Evolutionary conservation across 352 stramenopile genomes (phyloP).

Genomic region (Globisporangium takayamanum): DNA sequence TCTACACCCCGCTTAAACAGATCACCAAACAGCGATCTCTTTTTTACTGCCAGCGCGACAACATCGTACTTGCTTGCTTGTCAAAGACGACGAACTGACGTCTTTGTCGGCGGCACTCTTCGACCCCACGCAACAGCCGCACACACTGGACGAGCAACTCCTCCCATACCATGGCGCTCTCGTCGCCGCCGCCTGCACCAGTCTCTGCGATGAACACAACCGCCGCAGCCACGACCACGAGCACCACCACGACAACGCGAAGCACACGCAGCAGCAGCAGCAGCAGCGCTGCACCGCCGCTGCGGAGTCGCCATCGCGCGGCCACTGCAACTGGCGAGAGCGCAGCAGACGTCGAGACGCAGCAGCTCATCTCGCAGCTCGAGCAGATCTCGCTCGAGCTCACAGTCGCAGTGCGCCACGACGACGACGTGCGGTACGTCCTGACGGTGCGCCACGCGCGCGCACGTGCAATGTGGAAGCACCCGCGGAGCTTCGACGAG

Average conservation of each 20-base stretch:
- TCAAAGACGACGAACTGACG: too few relatives aligned
- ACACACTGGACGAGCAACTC: too few relatives aligned
- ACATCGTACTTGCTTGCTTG: too few relatives aligned
- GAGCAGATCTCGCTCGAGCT: constrained; percentile 29
- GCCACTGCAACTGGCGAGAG: background rate
- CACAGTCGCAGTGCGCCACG: constrained; percentile 13
- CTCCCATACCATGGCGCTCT: background rate
- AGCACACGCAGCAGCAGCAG: background rate
- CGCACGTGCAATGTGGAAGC: constrained; percentile 21
- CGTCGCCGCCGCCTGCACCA: background rate
- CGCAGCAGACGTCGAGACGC: constrained; percentile 6
- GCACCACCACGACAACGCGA: background rate
- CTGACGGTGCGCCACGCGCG: constrained; percentile 31
- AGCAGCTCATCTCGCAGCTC: constrained; percentile 18
- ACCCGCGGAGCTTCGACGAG: constrained; percentile 43
- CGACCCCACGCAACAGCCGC: too few relatives aligned
- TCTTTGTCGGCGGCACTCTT: too few relatives aligned
- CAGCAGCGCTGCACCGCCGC: background rate
- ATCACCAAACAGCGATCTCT: too few relatives aligned
- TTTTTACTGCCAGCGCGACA: too few relatives aligned
- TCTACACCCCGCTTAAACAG: too few relatives aligned
- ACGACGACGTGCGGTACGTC: constrained; percentile 41
- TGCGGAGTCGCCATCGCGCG: constrained; percentile 1
- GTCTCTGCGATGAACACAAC: too few relatives aligned
- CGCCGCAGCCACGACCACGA: background rate